phyloP scores from a whole-genome alignment of 768 basidiomycete species.

The Nevesoporus exiguus region DNA sequence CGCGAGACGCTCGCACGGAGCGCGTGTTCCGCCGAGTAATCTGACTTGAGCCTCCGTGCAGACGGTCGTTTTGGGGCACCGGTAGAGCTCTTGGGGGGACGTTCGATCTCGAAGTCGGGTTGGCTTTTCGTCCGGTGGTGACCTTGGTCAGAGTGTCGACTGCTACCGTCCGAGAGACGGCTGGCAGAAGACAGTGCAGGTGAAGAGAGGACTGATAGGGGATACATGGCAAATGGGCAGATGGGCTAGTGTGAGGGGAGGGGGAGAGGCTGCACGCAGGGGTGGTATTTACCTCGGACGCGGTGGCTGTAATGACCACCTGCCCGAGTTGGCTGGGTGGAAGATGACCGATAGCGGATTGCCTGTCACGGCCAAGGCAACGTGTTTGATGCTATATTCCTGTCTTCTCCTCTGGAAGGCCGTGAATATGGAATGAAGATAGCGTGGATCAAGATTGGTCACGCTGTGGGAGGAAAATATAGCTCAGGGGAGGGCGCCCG shows the following conservation, averaged over 20 bases:
- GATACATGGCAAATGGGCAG: constrained; percentile 23
- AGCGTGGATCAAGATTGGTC: constrained; percentile 31
- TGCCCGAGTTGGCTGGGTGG: constrained; percentile 31
- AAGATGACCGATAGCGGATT: constrained; percentile 26
- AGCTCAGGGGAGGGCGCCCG: constrained; percentile 17
- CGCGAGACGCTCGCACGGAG: constrained; percentile 53
- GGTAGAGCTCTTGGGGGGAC: constrained; percentile 37
- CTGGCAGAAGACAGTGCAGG: constrained; percentile 34
- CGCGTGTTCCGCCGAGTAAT: constrained; percentile 49
- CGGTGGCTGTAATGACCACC: constrained; percentile 33
- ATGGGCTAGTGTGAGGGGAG: constrained; percentile 10
- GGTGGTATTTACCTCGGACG: constrained; percentile 31
- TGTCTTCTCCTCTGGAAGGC: constrained; percentile 21
- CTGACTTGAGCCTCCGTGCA: constrained; percentile 35
- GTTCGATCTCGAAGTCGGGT: constrained; percentile 68
- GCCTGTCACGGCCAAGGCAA: constrained; percentile 32
- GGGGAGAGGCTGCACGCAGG: constrained; percentile 7
- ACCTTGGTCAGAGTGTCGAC: constrained; percentile 30
- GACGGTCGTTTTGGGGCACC: constrained; percentile 31
- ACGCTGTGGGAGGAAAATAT: constrained; percentile 20
- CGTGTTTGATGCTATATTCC: constrained; percentile 31
- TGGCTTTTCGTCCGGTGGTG: constrained; percentile 42
- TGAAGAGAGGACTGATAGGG: constrained; percentile 30
- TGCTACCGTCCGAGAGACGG: constrained; percentile 38
- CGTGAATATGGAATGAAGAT: constrained; percentile 27